phyloP scores from a whole-genome alignment of 306 rosid genomes.

The Potentilla sterilis region DNA sequence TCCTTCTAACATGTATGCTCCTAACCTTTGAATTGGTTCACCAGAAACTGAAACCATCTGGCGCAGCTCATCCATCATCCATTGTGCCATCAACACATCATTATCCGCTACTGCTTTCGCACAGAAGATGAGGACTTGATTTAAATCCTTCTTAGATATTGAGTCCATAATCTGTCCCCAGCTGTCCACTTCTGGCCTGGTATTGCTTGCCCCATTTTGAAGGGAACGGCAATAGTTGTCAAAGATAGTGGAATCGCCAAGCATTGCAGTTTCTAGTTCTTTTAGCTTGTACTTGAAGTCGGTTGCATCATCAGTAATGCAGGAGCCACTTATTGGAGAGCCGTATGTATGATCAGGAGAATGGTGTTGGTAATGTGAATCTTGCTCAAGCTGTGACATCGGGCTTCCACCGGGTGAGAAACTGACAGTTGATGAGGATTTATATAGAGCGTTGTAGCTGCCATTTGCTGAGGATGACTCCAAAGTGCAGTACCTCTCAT shows the following conservation, averaged over 20 bases:
- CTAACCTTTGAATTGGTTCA: conserved; percentile 89
- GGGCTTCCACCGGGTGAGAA: conserved; percentile 76
- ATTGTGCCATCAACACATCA: conserved; percentile 62
- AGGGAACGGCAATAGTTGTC: conserved; percentile 51
- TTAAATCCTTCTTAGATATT: conserved; percentile 62
- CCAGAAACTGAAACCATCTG: conserved; percentile 90
- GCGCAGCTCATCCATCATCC: conserved; percentile 76
- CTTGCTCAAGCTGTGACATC: conserved; percentile 67
- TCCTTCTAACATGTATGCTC: conserved; percentile 98
- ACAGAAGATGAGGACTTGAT: conserved; percentile 62
- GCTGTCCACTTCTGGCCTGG: conserved; percentile 50
- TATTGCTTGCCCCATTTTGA: conserved; percentile 40
- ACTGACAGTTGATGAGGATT: conserved; percentile 60
- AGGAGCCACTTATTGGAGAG: conserved; percentile 73
- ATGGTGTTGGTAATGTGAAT: conserved; percentile 51
- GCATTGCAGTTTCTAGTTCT: conserved; percentile 84
- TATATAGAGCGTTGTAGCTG: conserved; percentile 32
- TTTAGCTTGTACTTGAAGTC: conserved; percentile 72
- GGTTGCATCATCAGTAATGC: conserved; percentile 63
- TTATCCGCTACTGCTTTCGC: conserved; percentile 75
- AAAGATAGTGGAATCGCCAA: conserved; percentile 65
- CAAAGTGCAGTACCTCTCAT: conserved; percentile 65
- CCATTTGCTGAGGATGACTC: conserved; percentile 71
- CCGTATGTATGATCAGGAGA: conserved; percentile 64
- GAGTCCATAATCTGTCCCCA: conserved; percentile 74